Evolutionary conservation across 352 stramenopile genomes (phyloP).

Genomic region (Phytophthora tentaculata): DNA sequence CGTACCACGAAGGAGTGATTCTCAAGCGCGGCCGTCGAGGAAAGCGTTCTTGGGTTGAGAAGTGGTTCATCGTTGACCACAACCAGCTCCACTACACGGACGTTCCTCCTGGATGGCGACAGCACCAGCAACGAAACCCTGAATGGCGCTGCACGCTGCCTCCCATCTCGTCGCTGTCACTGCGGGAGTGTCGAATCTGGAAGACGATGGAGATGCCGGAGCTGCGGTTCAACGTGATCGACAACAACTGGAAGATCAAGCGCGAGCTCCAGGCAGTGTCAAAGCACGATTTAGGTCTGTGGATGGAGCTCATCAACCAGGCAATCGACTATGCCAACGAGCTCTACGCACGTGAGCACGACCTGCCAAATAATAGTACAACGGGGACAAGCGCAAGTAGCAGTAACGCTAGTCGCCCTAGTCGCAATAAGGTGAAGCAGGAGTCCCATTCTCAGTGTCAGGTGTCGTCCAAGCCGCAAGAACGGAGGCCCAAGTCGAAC

Average conservation of each 20-base stretch:
- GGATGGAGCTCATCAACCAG: slow-evolving; percentile 79
- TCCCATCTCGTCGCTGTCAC: slow-evolving; percentile 62
- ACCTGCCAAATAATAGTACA: slow-evolving; percentile 47
- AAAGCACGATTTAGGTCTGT: slow-evolving; percentile 65
- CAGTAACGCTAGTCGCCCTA: slow-evolving; percentile 39
- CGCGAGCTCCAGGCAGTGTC: slow-evolving; percentile 74
- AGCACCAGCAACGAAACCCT: slow-evolving; percentile 33
- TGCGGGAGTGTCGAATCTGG: slow-evolving; percentile 83
- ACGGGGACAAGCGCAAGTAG: slow-evolving; percentile 36
- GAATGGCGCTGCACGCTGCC: slow-evolving; percentile 40
- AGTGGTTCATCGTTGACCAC: slow-evolving; percentile 73
- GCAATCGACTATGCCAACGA: slow-evolving; percentile 81
- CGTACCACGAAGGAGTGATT: slow-evolving; percentile 61
- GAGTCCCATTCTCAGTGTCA: slow-evolving; percentile 16
- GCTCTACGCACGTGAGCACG: slow-evolving; percentile 39
- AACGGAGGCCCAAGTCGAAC: slow-evolving; percentile 22
- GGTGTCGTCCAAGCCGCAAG: slow-evolving; percentile 19
- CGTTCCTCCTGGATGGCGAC: slow-evolving; percentile 36
- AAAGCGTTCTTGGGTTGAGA: slow-evolving; percentile 72
- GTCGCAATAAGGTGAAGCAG: slow-evolving; percentile 28
- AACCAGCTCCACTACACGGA: slow-evolving; percentile 81
- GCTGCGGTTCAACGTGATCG: slow-evolving; percentile 78
- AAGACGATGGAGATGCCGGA: slow-evolving; percentile 90
- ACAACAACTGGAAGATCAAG: slow-evolving; percentile 85
- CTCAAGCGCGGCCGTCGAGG: slow-evolving; percentile 80